phyloP scores from a whole-genome alignment of 768 basidiomycete species.

The Boletus subparvulus region DNA sequence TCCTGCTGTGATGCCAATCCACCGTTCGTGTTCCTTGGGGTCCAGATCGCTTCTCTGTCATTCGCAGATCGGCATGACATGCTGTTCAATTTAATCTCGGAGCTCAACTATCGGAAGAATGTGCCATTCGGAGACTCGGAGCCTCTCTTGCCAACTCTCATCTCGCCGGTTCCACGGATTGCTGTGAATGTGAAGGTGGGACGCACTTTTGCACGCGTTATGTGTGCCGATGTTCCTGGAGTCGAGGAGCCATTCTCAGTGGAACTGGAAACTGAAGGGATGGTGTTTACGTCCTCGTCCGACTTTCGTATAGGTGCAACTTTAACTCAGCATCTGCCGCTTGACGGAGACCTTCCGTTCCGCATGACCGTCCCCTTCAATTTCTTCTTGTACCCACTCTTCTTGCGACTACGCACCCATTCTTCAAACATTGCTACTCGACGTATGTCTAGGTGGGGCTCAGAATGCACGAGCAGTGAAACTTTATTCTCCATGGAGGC shows the following conservation, averaged over 20 bases:
- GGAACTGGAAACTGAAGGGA: conserved; percentile 57
- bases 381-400: conserved; percentile 49
- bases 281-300: conserved; percentile 43
- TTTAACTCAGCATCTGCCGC: conserved; percentile 12
- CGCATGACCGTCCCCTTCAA: conserved; percentile 44
- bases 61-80: conserved; percentile 56
- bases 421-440: conserved; percentile 23
- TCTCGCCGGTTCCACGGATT: conserved; percentile 50
- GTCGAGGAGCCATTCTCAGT: conserved; percentile 48
- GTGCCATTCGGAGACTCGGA: neutral
- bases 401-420: conserved; percentile 50
- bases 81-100: conserved; percentile 39
- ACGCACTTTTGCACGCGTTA: conserved; percentile 48
- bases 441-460: conserved; percentile 31
- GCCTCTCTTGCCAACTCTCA: conserved; percentile 29
- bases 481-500: conserved; percentile 60
- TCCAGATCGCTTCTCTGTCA: conserved; percentile 45
- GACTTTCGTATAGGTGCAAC: conserved; percentile 36
- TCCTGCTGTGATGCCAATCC: conserved; percentile 53
- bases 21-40: conserved; percentile 50
- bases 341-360: conserved; percentile 43
- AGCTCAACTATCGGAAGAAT: conserved; percentile 19
- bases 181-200: conserved; percentile 49
- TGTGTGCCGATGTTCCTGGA: conserved; percentile 41
- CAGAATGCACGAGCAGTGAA: conserved; percentile 43